phyloP scores from a whole-genome alignment of 345 rosid species.

The Hirschfeldia incana region DNA sequence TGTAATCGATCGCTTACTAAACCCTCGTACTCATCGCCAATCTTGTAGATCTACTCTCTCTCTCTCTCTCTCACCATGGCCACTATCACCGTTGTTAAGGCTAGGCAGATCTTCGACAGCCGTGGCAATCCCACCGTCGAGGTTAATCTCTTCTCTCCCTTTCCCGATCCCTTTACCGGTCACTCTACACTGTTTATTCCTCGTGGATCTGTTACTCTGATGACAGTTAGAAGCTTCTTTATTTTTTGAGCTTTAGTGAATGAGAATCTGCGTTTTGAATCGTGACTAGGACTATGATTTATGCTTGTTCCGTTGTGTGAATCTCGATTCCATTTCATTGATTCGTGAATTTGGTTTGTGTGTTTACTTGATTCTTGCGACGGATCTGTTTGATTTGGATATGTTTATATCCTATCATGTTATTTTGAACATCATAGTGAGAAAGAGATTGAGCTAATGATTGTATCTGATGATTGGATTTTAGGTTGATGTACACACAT shows the following conservation, averaged over 20 bases:
- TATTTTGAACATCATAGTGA: background rate
- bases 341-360: background rate
- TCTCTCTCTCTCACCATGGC: slow-evolving; percentile 42
- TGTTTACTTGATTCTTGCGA: background rate
- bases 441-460: background rate
- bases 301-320: background rate
- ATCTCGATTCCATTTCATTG: background rate
- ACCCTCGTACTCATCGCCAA: slow-evolving; percentile 32
- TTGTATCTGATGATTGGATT: background rate
- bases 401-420: background rate
- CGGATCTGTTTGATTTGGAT: slow-evolving; percentile 12
- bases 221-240: background rate
- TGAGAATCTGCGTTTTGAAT: background rate
- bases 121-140: slow-evolving; percentile 98
- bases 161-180: background rate
- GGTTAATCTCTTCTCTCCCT: slow-evolving; percentile 43
- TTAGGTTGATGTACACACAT: slow-evolving; percentile 67
- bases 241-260: background rate
- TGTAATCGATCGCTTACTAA: slow-evolving; percentile 9
- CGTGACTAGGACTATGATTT: background rate
- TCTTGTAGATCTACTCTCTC: too few relatives aligned
- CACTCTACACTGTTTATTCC: background rate
- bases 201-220: slow-evolving; percentile 28
- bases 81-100: slow-evolving; percentile 63
- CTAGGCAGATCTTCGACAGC: slow-evolving; percentile 97